Evolutionary conservation across 306 rosid genomes (phyloP).

Genomic region (Cotoneaster glaucophyllus): DNA sequence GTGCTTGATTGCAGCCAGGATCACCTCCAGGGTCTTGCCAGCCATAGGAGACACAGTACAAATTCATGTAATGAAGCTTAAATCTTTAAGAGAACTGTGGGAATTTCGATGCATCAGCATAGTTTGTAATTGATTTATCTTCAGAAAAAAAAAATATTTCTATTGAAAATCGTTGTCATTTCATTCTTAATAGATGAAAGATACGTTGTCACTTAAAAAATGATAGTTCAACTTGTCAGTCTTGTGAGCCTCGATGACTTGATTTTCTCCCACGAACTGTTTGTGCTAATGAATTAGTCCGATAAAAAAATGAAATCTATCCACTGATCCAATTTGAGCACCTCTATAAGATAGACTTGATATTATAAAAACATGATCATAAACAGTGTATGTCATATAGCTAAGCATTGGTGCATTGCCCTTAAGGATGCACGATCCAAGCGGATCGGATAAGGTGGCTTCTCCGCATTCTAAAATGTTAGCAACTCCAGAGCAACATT

Average conservation of each 20-base stretch:
- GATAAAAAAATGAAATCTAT: no score
- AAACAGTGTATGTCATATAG: no score
- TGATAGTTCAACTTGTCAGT: background rate
- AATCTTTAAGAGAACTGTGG: background rate
- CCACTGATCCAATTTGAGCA: background rate
- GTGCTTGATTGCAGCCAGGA: constrained; percentile 31
- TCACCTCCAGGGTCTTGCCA: constrained; percentile 40
- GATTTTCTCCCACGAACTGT: background rate
- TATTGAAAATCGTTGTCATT: background rate
- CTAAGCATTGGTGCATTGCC: no score
- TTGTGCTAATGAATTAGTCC: background rate
- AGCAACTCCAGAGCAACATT: no score
- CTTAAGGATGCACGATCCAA: no score
- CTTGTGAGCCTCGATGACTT: no score
- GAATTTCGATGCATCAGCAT: background rate
- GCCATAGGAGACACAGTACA: background rate
- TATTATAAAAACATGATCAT: no score
- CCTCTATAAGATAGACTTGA: background rate
- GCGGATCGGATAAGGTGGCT: background rate
- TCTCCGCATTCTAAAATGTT: no score
- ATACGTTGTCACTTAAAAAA: background rate
- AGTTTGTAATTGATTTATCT: background rate
- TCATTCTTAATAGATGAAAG: background rate
- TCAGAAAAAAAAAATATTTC: background rate
- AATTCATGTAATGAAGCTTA: background rate